Conservation (phyloP, 2,329 filamentous ascomycete genomes). For the Graphilbum sp. region DNA sequence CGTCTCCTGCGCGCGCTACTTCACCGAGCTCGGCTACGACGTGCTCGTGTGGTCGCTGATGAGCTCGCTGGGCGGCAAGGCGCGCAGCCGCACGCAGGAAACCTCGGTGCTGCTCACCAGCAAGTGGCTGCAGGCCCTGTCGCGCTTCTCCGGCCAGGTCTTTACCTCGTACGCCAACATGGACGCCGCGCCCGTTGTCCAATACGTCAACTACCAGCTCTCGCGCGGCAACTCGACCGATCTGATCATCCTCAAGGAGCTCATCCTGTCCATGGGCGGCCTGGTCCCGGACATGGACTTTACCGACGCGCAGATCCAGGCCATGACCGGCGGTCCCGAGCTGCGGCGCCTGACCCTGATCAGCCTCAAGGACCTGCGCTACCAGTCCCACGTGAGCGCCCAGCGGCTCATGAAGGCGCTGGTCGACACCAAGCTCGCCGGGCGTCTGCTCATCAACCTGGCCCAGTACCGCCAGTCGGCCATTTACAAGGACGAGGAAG, state of each 20-base stretch:
- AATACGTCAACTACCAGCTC: conserved; percentile 79
- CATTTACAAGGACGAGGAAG: conserved; percentile 55
- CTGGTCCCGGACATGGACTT: conserved; percentile 77
- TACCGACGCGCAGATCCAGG: conserved; percentile 72
- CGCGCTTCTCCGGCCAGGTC: conserved; percentile 78
- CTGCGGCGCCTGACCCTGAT: conserved; percentile 68
- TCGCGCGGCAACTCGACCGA: conserved; percentile 73
- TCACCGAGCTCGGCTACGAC: conserved; percentile 83
- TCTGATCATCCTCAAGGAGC: conserved; percentile 76
- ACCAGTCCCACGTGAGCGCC: conserved; percentile 47
- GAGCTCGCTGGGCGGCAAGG: conserved; percentile 47
- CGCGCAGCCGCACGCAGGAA: conserved; percentile 45
- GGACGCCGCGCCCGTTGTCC: conserved; percentile 69
- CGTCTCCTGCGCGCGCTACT: conserved; percentile 87
- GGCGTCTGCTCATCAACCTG: conserved; percentile 73
- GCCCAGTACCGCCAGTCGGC: conserved; percentile 83
- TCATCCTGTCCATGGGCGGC: conserved; percentile 85
- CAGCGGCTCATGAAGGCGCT: conserved; percentile 67
- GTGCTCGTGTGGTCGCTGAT: conserved; percentile 86
- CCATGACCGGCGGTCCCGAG: conserved; percentile 72
- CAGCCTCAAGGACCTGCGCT: conserved; percentile 62
- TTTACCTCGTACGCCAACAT: conserved; percentile 76
- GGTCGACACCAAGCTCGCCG: conserved; percentile 60
- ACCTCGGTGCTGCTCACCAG: conserved; percentile 60
- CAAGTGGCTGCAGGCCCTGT: conserved; percentile 79